A percentile compares a stretch with the other conserved stretches of the same genome.
Conservation (phyloP, 192 early-diverging fungal genomes). For the Podila horticola region DNA sequence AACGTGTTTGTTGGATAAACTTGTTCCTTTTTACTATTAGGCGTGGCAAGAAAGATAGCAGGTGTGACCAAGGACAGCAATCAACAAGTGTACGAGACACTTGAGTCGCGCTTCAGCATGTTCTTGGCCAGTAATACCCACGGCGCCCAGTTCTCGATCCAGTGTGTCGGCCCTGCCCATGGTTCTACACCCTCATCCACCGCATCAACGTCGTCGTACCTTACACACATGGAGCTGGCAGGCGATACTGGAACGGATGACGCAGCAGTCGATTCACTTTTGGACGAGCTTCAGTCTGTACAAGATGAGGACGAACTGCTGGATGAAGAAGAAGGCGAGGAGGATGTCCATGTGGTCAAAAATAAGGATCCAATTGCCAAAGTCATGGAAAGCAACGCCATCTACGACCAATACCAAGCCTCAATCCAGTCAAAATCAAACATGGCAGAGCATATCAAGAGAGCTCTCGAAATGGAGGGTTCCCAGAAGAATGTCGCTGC, state of each 20-base stretch:
- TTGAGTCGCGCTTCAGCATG: constrained; percentile 37
- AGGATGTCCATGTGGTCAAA: not conserved
- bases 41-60: constrained; percentile 33
- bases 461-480: not conserved
- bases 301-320: not conserved
- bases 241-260: constrained; percentile 7
- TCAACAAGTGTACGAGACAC: constrained; percentile 22
- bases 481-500: not conserved
- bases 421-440: constrained; percentile 3
- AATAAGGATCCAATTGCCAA: not conserved
- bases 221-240: constrained; percentile 40
- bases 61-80: constrained; percentile 36
- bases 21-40: constrained; percentile 3
- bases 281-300: not conserved
- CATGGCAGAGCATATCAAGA: not conserved
- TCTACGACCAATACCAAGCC: not conserved
- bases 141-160: constrained; percentile 29
- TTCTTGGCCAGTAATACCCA: constrained; percentile 37
- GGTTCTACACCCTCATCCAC: constrained; percentile 1
- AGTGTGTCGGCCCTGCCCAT: constrained; percentile 41
- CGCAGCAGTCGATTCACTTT: not conserved
- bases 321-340: not conserved
- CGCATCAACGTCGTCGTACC: not conserved
- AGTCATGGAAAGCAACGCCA: not conserved
- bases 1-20: not conserved